Evolutionary conservation across 306 rosid genomes (phyloP).

Genomic region (Quercus cerris): DNA sequence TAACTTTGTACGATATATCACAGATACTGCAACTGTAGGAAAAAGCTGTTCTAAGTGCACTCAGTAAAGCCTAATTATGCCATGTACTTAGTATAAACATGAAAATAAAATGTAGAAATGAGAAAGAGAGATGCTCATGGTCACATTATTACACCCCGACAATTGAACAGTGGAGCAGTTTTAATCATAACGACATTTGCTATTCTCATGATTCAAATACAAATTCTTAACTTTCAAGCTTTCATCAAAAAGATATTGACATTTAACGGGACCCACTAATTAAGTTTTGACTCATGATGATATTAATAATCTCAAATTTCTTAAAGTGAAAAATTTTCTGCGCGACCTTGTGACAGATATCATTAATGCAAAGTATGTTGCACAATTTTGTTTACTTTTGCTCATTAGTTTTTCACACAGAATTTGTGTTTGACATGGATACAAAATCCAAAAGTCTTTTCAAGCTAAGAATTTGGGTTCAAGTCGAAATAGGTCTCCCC

Average conservation of each 20-base stretch:
- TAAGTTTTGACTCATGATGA: slow-evolving; percentile 22
- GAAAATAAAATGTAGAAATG: not conserved
- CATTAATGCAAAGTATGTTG: slow-evolving; percentile 4
- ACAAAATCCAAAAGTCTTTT: no score
- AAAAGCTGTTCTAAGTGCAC: not conserved
- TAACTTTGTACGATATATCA: no score
- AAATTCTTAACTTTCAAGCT: slow-evolving; percentile 11
- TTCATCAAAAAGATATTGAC: slow-evolving; percentile 10
- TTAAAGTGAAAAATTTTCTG: not conserved
- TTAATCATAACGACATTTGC: slow-evolving; percentile 14
- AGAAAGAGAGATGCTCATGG: not conserved
- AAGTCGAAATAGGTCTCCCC: not conserved
- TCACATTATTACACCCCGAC: slow-evolving; percentile 18
- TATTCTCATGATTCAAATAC: not conserved
- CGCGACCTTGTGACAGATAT: slow-evolving; percentile 3
- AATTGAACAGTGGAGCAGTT: slow-evolving; percentile 18
- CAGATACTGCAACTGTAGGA: no score
- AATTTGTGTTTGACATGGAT: no score
- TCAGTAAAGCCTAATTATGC: not conserved
- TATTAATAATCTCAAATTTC: not conserved
- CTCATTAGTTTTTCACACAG: no score
- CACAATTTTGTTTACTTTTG: not conserved
- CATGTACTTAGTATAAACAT: not conserved
- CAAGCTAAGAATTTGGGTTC: not conserved
- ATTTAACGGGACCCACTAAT: slow-evolving; percentile 17